Base-by-base conservation (phyloP, 495 filamentous ascomycete species). In the Aspergillus indologenus region DNA sequence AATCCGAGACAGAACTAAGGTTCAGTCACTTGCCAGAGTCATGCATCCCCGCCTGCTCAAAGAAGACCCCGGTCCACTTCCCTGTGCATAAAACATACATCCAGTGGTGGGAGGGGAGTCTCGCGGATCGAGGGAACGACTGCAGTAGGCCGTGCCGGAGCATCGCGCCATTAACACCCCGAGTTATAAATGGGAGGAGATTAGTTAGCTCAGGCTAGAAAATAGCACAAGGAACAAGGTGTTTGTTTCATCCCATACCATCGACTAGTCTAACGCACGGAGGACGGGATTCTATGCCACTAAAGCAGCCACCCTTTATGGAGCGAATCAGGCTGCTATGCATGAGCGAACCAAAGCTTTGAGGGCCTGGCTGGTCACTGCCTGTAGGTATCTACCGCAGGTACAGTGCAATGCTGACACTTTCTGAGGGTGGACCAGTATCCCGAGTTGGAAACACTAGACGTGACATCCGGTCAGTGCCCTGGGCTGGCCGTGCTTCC, bases 231-330 rank as follows among this genome's bases (percentile, higher is more conserved):
- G 21, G 3, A 18, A 47, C 9, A 18, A 47, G 19, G 17, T 11
- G n/a, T n/a, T n/a, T n/a, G n/a, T n/a, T n/a, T n/a, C n/a, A n/a
- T n/a, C n/a, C n/a, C n/a, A 45, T 49, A 53, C 54, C 24, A 54
- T 51, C 40, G 29, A 43, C 47, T 21, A n/a, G n/a, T n/a, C n/a
- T n/a, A 26, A 29, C 24, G 19, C 42, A 56, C 52, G 51, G 51
- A 31, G 49, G 48, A 34, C 40, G 26, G 47, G 45, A 40, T 55
- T 62, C 9, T 9, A 29, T 29, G 61, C 61, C 56, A 52, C 53
- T 65, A 61, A 57, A 29, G 58, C 53, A 61, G 53, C 59, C 63
- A 58, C 63, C 40, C 59, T 56, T 65, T 56, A 59, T 65, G 56
- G 59, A 56, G 58, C 40, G 42, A 55, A 57, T 65, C 49, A 61